Evolutionary conservation across 2,329 filamentous ascomycete species (phyloP).

Genomic region (Lasiodiplodia sp.): DNA sequence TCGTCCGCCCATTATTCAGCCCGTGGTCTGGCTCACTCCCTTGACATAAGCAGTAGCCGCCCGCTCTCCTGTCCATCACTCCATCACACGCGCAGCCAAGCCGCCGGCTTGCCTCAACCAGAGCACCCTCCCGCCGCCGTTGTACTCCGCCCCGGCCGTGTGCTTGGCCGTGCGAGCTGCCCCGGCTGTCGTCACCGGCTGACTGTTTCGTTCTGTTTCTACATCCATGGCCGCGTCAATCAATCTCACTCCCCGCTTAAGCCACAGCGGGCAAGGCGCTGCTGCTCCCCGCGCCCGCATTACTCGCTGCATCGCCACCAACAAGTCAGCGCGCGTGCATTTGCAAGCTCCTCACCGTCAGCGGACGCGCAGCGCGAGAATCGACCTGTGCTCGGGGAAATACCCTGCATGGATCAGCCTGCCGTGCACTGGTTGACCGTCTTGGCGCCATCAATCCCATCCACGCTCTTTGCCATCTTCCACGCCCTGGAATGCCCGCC

Average conservation of each 20-base stretch:
- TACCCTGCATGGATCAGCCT: constrained; percentile 30
- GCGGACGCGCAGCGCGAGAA: constrained; percentile 18
- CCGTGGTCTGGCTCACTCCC: constrained; percentile 10
- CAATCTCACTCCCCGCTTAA: constrained; percentile 18
- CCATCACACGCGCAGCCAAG: constrained; percentile 26
- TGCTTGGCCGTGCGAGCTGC: neutral
- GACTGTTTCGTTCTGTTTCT: constrained; percentile 26
- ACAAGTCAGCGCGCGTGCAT: constrained; percentile 26
- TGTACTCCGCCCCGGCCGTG: constrained; percentile 6
- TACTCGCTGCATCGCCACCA: constrained; percentile 15
- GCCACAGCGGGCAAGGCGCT: constrained; percentile 2
- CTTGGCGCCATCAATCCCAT: constrained; percentile 28
- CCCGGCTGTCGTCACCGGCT: constrained; percentile 17
- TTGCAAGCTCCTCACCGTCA: constrained; percentile 27
- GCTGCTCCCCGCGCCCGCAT: constrained; percentile 9
- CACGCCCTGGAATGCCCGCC: constrained; percentile 12
- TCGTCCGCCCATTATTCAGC: constrained; percentile 9
- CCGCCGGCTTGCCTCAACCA: constrained; percentile 11
- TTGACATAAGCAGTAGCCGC: constrained; percentile 23
- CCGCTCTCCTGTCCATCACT: constrained; percentile 26
- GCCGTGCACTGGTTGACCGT: neutral
- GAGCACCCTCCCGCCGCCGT: constrained; percentile 8
- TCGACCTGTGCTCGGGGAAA: constrained; percentile 21
- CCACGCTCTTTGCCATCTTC: constrained; percentile 16
- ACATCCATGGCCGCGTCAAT: constrained; percentile 11